Evolutionary conservation across 352 stramenopile genomes (phyloP).

Genomic region (Pilasporangium apinafurcum): DNA sequence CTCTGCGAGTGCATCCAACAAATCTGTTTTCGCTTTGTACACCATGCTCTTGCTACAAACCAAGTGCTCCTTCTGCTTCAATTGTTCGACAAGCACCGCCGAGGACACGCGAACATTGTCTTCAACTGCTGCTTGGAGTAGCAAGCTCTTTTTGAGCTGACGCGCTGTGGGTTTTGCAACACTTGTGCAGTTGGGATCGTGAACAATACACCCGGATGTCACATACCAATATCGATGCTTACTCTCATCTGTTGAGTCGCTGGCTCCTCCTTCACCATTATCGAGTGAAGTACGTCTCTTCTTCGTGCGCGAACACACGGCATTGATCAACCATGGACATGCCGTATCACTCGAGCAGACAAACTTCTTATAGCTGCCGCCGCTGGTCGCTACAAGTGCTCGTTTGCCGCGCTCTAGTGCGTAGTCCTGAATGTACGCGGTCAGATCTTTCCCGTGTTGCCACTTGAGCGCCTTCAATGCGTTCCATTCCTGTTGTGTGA

Average conservation of each 20-base stretch:
- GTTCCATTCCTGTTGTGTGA: slow-evolving; percentile 11
- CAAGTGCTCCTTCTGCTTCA: slow-evolving; percentile 16
- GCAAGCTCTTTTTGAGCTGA: slow-evolving; percentile 28
- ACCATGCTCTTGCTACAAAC: slow-evolving; percentile 50
- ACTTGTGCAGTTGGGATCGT: slow-evolving; percentile 26
- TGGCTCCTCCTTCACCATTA: neutral
- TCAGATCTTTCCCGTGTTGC: slow-evolving; percentile 30
- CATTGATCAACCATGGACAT: slow-evolving; percentile 43
- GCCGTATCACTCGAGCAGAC: slow-evolving; percentile 27
- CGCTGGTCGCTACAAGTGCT: slow-evolving; percentile 34
- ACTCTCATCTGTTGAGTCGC: neutral
- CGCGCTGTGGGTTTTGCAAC: slow-evolving; percentile 30
- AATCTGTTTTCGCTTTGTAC: slow-evolving; percentile 50
- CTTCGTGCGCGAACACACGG: slow-evolving; percentile 23
- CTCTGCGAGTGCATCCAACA: slow-evolving; percentile 27
- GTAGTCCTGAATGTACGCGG: slow-evolving; percentile 44
- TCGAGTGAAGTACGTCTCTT: neutral
- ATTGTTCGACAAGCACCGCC: slow-evolving; percentile 23
- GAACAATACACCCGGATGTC: slow-evolving; percentile 31
- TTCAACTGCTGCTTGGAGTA: slow-evolving; percentile 38
- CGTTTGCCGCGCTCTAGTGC: slow-evolving; percentile 33
- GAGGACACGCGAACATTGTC: slow-evolving; percentile 32
- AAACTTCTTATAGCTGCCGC: slow-evolving; percentile 56
- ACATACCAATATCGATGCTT: slow-evolving; percentile 37
- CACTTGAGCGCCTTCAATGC: slow-evolving; percentile 27